phyloP scores from a whole-genome alignment of 352 stramenopile species.

The Discostella stelligera region DNA sequence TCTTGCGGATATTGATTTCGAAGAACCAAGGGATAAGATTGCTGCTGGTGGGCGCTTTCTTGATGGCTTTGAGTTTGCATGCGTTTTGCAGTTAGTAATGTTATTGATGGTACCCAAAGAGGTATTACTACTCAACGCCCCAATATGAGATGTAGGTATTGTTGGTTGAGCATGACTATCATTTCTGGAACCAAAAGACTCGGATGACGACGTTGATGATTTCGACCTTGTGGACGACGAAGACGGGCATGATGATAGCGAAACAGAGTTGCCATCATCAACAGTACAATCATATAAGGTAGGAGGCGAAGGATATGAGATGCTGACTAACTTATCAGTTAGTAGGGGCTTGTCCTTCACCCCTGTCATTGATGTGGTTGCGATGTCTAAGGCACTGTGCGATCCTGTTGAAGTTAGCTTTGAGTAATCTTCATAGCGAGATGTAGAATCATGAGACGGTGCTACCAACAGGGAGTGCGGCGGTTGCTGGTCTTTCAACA shows the following conservation, averaged over 20 bases:
- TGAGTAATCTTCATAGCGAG: not conserved
- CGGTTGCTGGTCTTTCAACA: not conserved
- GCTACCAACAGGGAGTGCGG: no score
- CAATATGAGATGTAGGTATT: not conserved
- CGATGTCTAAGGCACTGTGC: not conserved
- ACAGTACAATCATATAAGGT: constrained; percentile 5
- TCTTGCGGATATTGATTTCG: constrained; percentile 3
- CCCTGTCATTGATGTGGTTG: not conserved
- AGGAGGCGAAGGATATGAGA: constrained; percentile 15
- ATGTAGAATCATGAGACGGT: not conserved
- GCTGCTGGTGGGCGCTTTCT: constrained; percentile 17
- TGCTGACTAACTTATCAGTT: not conserved
- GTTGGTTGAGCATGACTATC: not conserved
- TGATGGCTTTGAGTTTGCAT: not conserved
- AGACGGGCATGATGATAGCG: constrained; percentile 19
- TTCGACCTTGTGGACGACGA: constrained; percentile 16
- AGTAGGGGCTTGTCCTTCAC: not conserved
- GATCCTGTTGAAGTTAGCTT: not conserved
- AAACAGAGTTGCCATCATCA: constrained; percentile 21
- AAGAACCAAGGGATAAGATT: not conserved
- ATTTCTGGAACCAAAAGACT: constrained; percentile 6
- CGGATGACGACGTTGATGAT: constrained; percentile 15
- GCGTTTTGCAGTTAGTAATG: not conserved
- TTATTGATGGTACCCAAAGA: not conserved
- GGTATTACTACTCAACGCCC: not conserved